Evolutionary conservation across 306 rosid species (phyloP).

Genomic region (Prunus dulcis): DNA sequence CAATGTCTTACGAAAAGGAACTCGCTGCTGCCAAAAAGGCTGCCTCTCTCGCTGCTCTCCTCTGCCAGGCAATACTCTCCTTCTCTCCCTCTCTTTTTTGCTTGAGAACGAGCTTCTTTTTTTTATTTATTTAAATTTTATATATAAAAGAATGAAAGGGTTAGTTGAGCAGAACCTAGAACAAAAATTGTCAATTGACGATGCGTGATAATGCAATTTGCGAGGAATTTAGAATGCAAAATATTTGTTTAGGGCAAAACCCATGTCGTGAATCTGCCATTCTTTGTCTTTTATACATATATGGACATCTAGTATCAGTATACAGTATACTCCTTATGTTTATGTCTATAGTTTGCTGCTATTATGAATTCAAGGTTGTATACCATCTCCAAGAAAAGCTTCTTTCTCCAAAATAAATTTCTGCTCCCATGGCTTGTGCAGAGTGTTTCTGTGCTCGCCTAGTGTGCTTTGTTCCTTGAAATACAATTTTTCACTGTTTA

Average conservation of each 20-base stretch:
- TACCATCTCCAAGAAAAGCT: not conserved
- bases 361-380: not conserved
- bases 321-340: not conserved
- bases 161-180: slow-evolving; percentile 6
- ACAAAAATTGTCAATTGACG: not conserved
- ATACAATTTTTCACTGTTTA: not conserved
- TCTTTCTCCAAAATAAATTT: too few relatives aligned
- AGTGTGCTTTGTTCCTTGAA: not conserved
- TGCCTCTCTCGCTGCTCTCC: slow-evolving; percentile 77
- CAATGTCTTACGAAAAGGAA: slow-evolving; percentile 86
- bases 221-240: not conserved
- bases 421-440: not conserved
- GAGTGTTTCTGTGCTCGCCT: not conserved
- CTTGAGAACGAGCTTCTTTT: not conserved
- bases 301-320: not conserved
- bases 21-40: slow-evolving; percentile 91
- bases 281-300: not conserved
- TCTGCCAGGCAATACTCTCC: slow-evolving; percentile 66
- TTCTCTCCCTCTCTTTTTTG: not conserved
- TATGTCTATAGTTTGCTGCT: not conserved
- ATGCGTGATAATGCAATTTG: not conserved
- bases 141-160: not conserved
- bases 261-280: not conserved
- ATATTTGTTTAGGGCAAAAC: not conserved
- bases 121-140: not conserved